A percentile compares a stretch with the other conserved stretches of the same genome.
Evolutionary conservation across 2,329 filamentous ascomycete genomes (phyloP).

Genomic region (Hypoxylon sp.): DNA sequence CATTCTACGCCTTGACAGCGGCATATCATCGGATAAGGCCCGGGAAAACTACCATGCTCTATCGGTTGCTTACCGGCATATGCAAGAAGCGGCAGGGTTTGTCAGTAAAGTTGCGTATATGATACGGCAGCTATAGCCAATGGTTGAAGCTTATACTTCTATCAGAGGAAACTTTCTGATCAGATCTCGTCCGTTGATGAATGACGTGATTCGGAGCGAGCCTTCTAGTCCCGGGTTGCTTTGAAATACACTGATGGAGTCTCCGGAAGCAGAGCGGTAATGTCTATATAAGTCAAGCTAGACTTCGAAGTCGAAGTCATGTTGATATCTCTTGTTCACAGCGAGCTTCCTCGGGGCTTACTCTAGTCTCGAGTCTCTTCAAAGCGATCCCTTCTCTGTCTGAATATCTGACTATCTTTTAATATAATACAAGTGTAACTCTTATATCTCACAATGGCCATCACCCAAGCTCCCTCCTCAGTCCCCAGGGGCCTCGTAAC

Average conservation of each 20-base stretch:
- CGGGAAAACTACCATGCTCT: background rate
- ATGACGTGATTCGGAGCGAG: constrained; percentile 39
- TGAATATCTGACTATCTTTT: constrained; percentile 2
- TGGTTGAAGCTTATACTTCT: constrained; percentile 10
- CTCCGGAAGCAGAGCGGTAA: constrained; percentile 3
- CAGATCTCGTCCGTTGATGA: constrained; percentile 2
- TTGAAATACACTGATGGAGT: constrained; percentile 39
- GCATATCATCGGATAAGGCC: constrained; percentile 19
- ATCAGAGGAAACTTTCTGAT: constrained; percentile 16
- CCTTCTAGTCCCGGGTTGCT: constrained; percentile 29
- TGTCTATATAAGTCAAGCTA: constrained; percentile 38
- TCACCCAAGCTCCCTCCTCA: constrained; percentile 51
- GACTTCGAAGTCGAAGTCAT: constrained; percentile 35
- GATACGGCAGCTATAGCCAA: background rate
- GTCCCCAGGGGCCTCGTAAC: constrained; percentile 72
- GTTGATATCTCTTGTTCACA: constrained; percentile 11
- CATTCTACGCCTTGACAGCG: constrained; percentile 11
- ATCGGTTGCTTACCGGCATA: constrained; percentile 8
- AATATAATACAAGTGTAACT: background rate
- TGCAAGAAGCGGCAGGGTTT: background rate
- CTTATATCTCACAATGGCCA: constrained; percentile 55
- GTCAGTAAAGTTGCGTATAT: background rate
- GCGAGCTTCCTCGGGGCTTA: background rate
- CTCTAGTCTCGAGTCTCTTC: background rate
- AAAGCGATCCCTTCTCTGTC: background rate